Percentiles rank a stretch among this genome's conserved stretches.
These are phyloP conservation scores for Heliophila coronopifolia DNA, from an alignment of 441 rosid species.

Conservation along the genomic window DNA sequence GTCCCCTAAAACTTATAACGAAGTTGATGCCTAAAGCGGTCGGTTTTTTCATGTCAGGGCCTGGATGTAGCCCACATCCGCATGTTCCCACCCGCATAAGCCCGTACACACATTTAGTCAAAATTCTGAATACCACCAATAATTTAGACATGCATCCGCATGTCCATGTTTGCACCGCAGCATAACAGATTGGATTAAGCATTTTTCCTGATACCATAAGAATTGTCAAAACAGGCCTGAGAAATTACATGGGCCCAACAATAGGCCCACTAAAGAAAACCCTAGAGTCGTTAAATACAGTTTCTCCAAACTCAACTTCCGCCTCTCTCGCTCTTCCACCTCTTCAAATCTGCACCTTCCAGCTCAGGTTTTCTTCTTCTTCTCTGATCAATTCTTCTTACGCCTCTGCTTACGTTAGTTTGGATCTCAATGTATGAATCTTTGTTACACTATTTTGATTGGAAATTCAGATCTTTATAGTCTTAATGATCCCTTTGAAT, in stretches of 20 bases:
- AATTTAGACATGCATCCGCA: no score
- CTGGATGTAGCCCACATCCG: no score
- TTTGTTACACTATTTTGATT: neutral
- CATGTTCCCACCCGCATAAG: no score
- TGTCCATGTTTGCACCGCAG: no score
- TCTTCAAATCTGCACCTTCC: constrained; percentile 1
- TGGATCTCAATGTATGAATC: neutral
- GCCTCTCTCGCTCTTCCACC: neutral
- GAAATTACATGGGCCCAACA: neutral
- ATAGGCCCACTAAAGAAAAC: neutral
- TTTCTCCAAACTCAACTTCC: neutral
- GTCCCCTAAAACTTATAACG: no score
- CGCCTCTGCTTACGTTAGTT: neutral
- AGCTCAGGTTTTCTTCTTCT: constrained; percentile 15
- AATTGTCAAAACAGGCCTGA: no score
- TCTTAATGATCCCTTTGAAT: neutral
- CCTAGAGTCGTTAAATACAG: constrained; percentile 2
- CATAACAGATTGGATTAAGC: no score
- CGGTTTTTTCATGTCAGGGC: no score
- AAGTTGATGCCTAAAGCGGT: no score
- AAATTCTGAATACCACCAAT: no score
- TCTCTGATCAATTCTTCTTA: neutral
- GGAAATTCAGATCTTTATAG: neutral
- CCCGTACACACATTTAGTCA: no score
- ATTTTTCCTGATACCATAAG: no score